These are phyloP conservation scores for Picea sitchensis DNA, from an alignment of 75 land plant species.

Conservation along the genomic window DNA sequence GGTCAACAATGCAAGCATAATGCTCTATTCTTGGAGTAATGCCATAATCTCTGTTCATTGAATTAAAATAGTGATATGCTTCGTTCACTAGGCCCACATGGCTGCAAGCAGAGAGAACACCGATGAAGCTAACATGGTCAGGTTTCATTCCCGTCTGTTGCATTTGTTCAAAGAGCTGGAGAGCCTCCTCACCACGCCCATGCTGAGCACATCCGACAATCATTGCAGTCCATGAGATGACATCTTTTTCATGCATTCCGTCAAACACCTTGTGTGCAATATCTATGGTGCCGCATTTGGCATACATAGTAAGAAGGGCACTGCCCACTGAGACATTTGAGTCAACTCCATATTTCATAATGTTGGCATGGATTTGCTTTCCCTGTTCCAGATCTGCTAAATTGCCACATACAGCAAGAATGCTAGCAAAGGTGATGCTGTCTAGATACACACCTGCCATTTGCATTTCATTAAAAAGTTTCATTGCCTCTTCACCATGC, in stretches of 20 bases:
- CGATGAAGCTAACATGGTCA: slow-evolving; percentile 13
- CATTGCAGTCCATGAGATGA: slow-evolving; percentile 27
- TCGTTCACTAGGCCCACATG: slow-evolving; percentile 22
- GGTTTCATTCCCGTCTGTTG: not conserved
- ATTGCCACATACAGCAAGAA: slow-evolving; percentile 19
- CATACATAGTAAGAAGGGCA: slow-evolving; percentile 25
- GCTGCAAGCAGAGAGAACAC: slow-evolving; percentile 18
- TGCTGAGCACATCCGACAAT: slow-evolving; percentile 21
- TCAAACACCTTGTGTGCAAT: slow-evolving; percentile 17
- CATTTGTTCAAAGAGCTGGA: slow-evolving; percentile 18
- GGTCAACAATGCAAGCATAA: slow-evolving; percentile 17
- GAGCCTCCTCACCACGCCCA: slow-evolving; percentile 20
- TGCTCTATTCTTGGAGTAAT: slow-evolving; percentile 13
- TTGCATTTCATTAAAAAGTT: slow-evolving; percentile 21
- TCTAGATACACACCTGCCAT: slow-evolving; percentile 7
- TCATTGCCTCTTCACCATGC: slow-evolving; percentile 15
- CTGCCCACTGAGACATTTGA: slow-evolving; percentile 15
- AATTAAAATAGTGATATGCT: slow-evolving; percentile 4
- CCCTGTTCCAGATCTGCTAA: slow-evolving; percentile 17
- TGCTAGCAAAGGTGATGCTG: slow-evolving; percentile 11
- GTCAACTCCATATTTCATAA: slow-evolving; percentile 3
- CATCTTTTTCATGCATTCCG: not conserved
- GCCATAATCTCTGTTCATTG: slow-evolving; percentile 4
- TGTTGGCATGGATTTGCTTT: slow-evolving; percentile 9
- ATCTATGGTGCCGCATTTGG: slow-evolving; percentile 20